Evolutionary conservation across 2,329 filamentous ascomycete species (phyloP), one percentile per base, ranked within the genome.

Genomic region (Colletotrichum sp.): DNA sequence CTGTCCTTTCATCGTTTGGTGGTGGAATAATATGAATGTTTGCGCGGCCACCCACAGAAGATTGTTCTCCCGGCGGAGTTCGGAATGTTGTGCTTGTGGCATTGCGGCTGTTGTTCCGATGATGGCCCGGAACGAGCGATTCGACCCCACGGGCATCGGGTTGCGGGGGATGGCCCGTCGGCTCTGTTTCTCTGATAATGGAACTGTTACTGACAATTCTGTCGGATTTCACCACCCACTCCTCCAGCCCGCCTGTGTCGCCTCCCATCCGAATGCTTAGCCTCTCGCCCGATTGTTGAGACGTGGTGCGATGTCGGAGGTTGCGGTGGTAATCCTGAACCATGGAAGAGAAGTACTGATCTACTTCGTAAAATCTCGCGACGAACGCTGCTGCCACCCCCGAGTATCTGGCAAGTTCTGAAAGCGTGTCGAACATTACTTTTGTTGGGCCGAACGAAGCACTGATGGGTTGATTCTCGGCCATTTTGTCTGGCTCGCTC

Each of bases 181-280:
- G 76, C 15, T 82, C 80, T 4, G 79, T 67, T 5, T 85, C 83
- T 9, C 82, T 79, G 36, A 84, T 80, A 18, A 88, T 85, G 30
- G 81, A 81, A 28, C 87, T 86, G 59, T 89, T 86, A 75, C 88
- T 87, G 72, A 86, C 86, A 18, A 89, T 82, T 69, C 83, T 83
- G 44, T 78, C 79, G 1, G 80, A 80, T 60, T 86, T 81, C 12
- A 86, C 81, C 76, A 87, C 88, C 82, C 90, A 92, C 78, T 92
- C 89, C 76, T 90, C 90, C 6, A 91, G 81, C 1, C 88, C 90
- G 36, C 90, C 91, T 16, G 90, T 88, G 4, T 77, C 76, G 8
- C 85, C 87, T 6, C 85, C 86, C 63, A 87, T 81, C 4, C 85
- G 84, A 18, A 89, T 81, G 36, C 85, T 85, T 16, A 84, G 79